Evolutionary conservation across 371 early-diverging fungal genomes (phyloP), one percentile per base, ranked within the genome.

Genomic region (Rhizopus arrhizus): DNA sequence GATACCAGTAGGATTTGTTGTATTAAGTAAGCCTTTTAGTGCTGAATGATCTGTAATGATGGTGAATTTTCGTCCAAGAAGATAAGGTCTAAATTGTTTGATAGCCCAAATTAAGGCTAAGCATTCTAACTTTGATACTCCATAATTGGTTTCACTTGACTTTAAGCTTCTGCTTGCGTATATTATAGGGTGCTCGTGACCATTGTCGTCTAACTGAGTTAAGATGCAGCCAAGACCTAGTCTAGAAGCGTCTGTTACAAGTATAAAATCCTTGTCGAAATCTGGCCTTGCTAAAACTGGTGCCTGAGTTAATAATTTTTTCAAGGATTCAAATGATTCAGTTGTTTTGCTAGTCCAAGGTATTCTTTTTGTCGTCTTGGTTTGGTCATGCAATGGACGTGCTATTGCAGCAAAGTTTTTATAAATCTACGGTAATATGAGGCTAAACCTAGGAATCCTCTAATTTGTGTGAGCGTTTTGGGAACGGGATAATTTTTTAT

Each of bases 81-180:
- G 53, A 16, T 53, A 53, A 16, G 53, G 53, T 33, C 46, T 4
- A 16, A 32, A 16, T 5, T 15, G 5, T 45, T 56, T 11, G 3
- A 56, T 33, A 5, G 46, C 56, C 45, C 45, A 45, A 1, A 56
- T 15, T 10, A 32, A 13, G 4, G 56, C 56, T 4, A 57, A 29
- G 12, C 47, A 48, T 36, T 57, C 48, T 16, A 48, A 22, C 38
- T 57, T 57, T 3, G 48, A 35, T 1, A 47, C 22, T 3, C 50
- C 40, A 31, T 58, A 58, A 49, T 49, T 58, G 7, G 28, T 2
- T 50, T 49, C 58, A 31, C 38, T 12, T 12, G 7, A 4, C 22
- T 53, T 34, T 16, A 53, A 10, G 11, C n/a, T 5, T 12, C 42
- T 9, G 15, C 55, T 54, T 22, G 42, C 11, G 31, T 31, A 54